Base-by-base conservation (phyloP, 2,329 filamentous ascomycete genomes). In the Sporothrix brunneoviolacea region DNA sequence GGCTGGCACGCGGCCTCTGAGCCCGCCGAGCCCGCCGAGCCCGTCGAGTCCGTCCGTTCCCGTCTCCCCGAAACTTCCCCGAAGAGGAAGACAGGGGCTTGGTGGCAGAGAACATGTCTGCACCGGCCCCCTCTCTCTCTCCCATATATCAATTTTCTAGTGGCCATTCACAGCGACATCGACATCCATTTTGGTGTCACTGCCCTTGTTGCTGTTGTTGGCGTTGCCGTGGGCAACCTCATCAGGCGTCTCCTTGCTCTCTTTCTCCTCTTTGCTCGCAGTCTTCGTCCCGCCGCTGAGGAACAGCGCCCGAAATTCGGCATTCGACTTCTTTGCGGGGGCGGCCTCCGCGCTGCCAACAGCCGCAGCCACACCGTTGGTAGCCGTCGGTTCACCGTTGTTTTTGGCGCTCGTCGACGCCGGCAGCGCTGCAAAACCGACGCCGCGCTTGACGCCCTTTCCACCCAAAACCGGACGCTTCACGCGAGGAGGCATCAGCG, bases 401-500 rank as follows among this genome's bases (percentile, higher is more conserved):
- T 27, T 54, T 54, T 48, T 53, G n/a, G 47, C 56, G 49, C 44
- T 45, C 43, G 58, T 60, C 32, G 63, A 61, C 4, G 65, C 59
- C 8, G 57, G 40, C 4, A 42, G 48, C 4, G 51, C 55, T 8
- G 61, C 59, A 48, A 77, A 74, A 2, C 72, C 74, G 6, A 76
- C 55, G 10, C 69, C 70, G 48, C 69, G 65, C 51, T 70, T 76
- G 22, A 64, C 64, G 3, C 64, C 69, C 50, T 60, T 60, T 37
- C 63, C 65, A 35, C 72, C 71, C n/a, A 70, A 50, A 3, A 65
- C 66, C 10, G 72, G 67, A 18, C 74, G 68, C 48, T 71, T 68
- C 27, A 75, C 59, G 18, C 62, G 59, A 50, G 72, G 71, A 15
- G 70, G 68, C 64, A 78, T 73, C 38, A 76, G 64, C 12, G 56